Percentiles rank a stretch among this genome's conserved stretches.
These are phyloP conservation scores for Leccinum pachyderme DNA, from an alignment of 1,284 basidiomycete genomes.

Conservation along the genomic window DNA sequence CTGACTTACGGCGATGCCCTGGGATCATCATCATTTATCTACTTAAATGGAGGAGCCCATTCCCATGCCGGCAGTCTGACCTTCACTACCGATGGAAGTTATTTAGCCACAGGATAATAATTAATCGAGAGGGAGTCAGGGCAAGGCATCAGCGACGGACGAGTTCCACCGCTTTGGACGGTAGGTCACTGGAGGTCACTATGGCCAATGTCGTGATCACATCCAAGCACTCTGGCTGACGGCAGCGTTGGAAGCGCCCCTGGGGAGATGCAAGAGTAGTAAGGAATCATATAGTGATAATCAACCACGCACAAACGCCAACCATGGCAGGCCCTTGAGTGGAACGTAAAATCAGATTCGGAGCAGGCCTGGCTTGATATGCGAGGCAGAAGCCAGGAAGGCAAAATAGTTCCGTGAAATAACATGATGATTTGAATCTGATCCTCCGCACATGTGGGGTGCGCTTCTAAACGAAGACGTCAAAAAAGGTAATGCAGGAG, in stretches of 20 bases:
- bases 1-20: constrained; percentile 16
- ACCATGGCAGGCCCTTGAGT: constrained; percentile 7
- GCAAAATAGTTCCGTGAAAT: constrained; percentile 20
- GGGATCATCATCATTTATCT: constrained; percentile 5
- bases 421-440: constrained; percentile 18
- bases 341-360: constrained; percentile 23
- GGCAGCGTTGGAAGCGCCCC: background rate
- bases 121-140: constrained; percentile 17
- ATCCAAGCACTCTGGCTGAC: background rate
- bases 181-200: background rate
- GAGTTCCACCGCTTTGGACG: background rate
- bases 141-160: constrained; percentile 3
- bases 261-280: background rate
- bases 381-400: constrained; percentile 25
- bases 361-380: constrained; percentile 26
- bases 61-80: constrained; percentile 13
- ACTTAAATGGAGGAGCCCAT: constrained; percentile 8
- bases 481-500: constrained; percentile 16
- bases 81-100: background rate
- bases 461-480: constrained; percentile 14
- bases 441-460: constrained; percentile 34
- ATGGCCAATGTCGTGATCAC: background rate
- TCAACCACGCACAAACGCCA: constrained; percentile 24
- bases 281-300: constrained; percentile 12
- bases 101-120: background rate